A percentile compares a stretch with the other conserved stretches of the same genome.
Conservation (phyloP, 1,284 basidiomycete genomes). For the Ceratobasidium sp. region DNA sequence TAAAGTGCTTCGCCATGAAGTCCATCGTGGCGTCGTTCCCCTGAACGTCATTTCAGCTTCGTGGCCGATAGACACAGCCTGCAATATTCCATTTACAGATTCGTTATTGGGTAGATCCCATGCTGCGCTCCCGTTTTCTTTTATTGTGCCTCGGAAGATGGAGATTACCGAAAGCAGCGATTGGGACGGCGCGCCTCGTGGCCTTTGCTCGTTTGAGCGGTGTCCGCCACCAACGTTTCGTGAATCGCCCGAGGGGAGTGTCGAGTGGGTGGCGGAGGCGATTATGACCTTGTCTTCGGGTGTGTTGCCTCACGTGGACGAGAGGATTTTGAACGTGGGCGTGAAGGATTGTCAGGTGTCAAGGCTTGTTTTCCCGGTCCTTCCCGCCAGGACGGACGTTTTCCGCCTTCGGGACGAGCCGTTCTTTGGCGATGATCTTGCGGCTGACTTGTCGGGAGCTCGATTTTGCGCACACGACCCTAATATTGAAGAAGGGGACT, state of each 20-base stretch:
- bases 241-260: background rate
- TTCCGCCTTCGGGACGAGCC: constrained; percentile 16
- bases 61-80: no score
- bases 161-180: constrained; percentile 13
- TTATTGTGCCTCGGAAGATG: constrained; percentile 27
- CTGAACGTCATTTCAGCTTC: background rate
- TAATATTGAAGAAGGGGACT: no score
- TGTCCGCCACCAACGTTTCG: constrained; percentile 11
- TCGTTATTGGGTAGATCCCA: background rate
- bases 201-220: background rate
- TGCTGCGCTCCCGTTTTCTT: constrained; percentile 1
- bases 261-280: constrained; percentile 34
- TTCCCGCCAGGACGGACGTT: constrained; percentile 8
- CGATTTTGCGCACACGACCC: background rate
- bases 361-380: constrained; percentile 29
- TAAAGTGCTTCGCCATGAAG: constrained; percentile 21
- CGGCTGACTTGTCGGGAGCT: background rate
- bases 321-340: constrained; percentile 3
- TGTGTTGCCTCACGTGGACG: background rate
- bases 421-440: constrained; percentile 19
- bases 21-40: constrained; percentile 14
- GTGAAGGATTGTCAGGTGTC: background rate
- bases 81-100: no score
- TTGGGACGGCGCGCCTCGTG: constrained; percentile 6
- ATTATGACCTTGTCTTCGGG: constrained; percentile 1